phyloP scores from a whole-genome alignment of 2,329 filamentous ascomycete species.

The Dactylellina sp. region DNA sequence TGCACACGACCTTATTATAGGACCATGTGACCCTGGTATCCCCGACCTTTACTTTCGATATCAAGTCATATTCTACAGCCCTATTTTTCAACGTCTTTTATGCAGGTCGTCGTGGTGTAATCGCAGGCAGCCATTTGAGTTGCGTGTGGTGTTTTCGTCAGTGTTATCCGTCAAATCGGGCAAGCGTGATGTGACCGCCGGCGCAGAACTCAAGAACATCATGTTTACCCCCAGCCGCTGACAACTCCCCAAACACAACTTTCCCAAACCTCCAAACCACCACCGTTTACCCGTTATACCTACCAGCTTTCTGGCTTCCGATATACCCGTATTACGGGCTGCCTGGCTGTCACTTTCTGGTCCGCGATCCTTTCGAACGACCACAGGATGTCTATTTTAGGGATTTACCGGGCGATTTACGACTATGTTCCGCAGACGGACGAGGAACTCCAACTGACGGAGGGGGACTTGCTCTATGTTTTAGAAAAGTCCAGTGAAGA shows the following conservation, averaged over 20 bases:
- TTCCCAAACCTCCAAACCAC: constrained; percentile 3
- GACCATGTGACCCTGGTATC: no score
- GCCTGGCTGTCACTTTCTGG: constrained; percentile 21
- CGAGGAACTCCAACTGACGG: constrained; percentile 83
- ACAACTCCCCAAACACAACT: constrained; percentile 22
- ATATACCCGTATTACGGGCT: constrained; percentile 26
- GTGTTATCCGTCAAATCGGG: constrained; percentile 25
- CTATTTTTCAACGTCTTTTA: no score
- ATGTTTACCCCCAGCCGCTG: constrained; percentile 49
- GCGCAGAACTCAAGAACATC: constrained; percentile 34
- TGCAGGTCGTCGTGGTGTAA: no score
- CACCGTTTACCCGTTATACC: constrained; percentile 4
- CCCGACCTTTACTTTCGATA: no score
- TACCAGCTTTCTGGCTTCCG: constrained; percentile 25
- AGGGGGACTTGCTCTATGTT: constrained; percentile 89
- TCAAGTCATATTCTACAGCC: no score
- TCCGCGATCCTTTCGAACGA: constrained; percentile 20
- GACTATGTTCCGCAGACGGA: constrained; percentile 90
- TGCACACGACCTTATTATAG: no score
- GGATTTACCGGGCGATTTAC: constrained; percentile 89
- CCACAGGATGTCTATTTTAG: constrained; percentile 72
- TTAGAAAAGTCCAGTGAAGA: constrained; percentile 82
- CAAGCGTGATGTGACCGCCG: constrained; percentile 42
- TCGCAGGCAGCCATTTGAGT: constrained; percentile 18
- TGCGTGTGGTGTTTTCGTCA: constrained; percentile 28